Evolutionary conservation across 139 green algal species (phyloP), one percentile per base, ranked within the genome.

Genomic region (Mesostigma viride): DNA sequence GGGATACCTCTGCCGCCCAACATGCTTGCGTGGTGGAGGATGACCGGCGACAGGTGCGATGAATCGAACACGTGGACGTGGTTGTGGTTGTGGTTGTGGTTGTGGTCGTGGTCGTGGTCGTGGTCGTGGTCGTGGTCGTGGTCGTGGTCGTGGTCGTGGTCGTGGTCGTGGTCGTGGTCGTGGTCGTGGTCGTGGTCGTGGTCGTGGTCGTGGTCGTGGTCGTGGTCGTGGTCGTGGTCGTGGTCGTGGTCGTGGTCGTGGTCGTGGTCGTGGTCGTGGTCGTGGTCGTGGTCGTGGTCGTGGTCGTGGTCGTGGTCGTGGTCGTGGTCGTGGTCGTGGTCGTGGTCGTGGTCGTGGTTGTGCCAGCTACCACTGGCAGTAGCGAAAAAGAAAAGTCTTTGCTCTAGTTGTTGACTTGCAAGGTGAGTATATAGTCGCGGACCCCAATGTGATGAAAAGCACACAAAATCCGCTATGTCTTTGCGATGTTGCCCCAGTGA

Each of bases 131-230:
- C 53, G 53, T 62, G 6, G 53, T 34, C n/a, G 53, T 34, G 17
- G 53, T 62, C 24, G 53, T 62, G 11, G 53, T 62, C 24, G 53
- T 62, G 11, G 53, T 62, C 24, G 53, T 62, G 6, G 53, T 31
- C 24, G 24, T 31, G 6, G 53, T 31, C 24, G 53, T 31, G 8
- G 24, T 34, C 53, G 53, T 62, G 17, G 53, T 62, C 53, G 53
- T 62, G 17, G 53, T 62, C 53, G 53, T 62, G 17, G 53, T 62
- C 53, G 53, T 62, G 17, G 53, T 62, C 53, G 53, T 62, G 17
- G 53, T 62, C 53, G 53, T 62, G 17, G 53, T 62, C 53, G 53
- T 62, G 17, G 53, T 62, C 53, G 53, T 62, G 17, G 53, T 62
- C 53, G 53, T 62, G 17, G 53, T 62, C 53, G 53, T 62, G 17